Evolutionary conservation across 805 yeast genomes (phyloP).

Genomic region (Nakazawaea sp.): DNA sequence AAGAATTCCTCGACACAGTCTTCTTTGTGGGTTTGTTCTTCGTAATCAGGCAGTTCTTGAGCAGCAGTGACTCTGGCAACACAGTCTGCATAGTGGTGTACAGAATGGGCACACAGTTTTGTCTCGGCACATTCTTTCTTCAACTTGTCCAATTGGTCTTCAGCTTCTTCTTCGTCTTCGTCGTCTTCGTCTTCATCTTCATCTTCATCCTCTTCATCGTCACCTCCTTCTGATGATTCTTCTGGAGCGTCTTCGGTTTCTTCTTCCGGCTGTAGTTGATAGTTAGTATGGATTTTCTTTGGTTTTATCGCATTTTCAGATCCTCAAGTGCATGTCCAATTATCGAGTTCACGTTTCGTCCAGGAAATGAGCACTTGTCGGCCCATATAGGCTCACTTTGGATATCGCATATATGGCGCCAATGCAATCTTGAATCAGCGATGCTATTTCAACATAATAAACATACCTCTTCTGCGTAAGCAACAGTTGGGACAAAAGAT

Average conservation of each 20-base stretch:
- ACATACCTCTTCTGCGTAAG: conserved; percentile 68
- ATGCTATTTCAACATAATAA: background rate
- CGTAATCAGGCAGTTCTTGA: conserved; percentile 80
- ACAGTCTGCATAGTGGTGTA: conserved; percentile 93
- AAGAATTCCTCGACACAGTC: conserved; percentile 98
- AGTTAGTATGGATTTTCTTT: too few relatives aligned
- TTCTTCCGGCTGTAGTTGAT: conserved; percentile 9
- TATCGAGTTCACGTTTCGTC: too few relatives aligned
- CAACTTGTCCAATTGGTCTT: conserved; percentile 59
- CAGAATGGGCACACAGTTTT: conserved; percentile 59
- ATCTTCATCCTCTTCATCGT: conserved; percentile 29
- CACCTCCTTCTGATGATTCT: conserved; percentile 14
- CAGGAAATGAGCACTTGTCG: too few relatives aligned
- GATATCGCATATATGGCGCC: background rate
- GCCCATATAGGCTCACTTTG: too few relatives aligned
- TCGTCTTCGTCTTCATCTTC: conserved; percentile 33
- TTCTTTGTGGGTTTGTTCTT: conserved; percentile 75
- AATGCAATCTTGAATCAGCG: too few relatives aligned
- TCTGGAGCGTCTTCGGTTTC: conserved; percentile 12
- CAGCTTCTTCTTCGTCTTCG: conserved; percentile 50
- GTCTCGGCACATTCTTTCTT: conserved; percentile 65
- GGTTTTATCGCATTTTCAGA: too few relatives aligned
- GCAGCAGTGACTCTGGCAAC: conserved; percentile 89
- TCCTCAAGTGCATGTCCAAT: too few relatives aligned
- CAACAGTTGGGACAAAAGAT: conserved; percentile 68